phyloP scores from a whole-genome alignment of 2,329 filamentous ascomycete species.

The Coleophoma crateriformis region DNA sequence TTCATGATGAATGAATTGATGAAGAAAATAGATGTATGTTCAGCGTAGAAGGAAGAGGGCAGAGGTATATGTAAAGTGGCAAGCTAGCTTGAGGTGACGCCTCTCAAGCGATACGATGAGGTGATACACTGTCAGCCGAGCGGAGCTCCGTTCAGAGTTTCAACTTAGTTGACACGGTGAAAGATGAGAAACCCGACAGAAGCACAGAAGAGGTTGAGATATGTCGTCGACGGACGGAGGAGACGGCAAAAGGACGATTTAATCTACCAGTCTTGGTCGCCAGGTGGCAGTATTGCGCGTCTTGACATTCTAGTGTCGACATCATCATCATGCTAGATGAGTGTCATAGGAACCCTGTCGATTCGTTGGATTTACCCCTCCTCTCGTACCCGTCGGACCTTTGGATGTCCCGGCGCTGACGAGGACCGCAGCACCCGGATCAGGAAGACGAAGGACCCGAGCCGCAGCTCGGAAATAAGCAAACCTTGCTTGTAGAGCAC shows the following conservation, averaged over 20 bases:
- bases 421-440: no score
- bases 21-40: neutral
- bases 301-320: neutral
- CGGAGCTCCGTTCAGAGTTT: neutral
- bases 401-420: no score
- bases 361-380: no score
- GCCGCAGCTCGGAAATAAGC: no score
- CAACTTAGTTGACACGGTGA: neutral
- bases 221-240: no score
- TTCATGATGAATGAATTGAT: slow-evolving; percentile 22
- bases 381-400: no score
- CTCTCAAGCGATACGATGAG: slow-evolving; percentile 1
- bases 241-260: neutral
- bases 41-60: slow-evolving; percentile 1
- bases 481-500: no score
- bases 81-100: slow-evolving; percentile 3
- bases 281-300: neutral
- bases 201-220: no score
- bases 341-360: no score
- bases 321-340: neutral
- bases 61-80: neutral
- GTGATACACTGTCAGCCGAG: slow-evolving; percentile 1
- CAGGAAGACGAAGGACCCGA: no score
- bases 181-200: neutral
- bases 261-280: neutral